Evolutionary conservation across 345 rosid genomes (phyloP), one percentile per base, ranked within the genome.

Genomic region (Eutrema japonicum): DNA sequence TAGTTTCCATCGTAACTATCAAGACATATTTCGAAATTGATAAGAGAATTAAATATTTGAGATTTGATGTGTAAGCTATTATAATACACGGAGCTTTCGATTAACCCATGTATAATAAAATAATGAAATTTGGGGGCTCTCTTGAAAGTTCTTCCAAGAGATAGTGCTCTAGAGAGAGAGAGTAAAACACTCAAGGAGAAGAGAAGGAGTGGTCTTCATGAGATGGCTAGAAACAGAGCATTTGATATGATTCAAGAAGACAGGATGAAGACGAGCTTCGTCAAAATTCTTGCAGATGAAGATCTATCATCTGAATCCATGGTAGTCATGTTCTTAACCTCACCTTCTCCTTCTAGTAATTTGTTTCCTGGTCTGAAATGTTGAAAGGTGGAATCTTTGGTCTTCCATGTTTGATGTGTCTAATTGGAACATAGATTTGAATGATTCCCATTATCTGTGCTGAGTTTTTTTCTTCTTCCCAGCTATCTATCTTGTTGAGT

Each of bases 141-240:
- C 56, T 52, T 54, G 38, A 52, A 2, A 7, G 57, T 52, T 29
- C 2, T 54, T 8, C 0, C 16, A 2, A 54, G 22, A 54, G 12
- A 51, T 10, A 27, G 37, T 29, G 16, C 4, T 6, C 35, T 10
- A 35, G 62, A 57, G 29, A 57, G 30, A 18, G 4, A 51, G 14
- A 53, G 16, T 53, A 35, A 52, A 27, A 54, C 11, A 53, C 16
- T 53, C 22, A 13, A 53, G 18, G 37, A 53, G 58, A 16, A 53
- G 58, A 53, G 33, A 38, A 54, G 14, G 38, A 53, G 11, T 54
- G 33, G 26, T 33, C 60, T 55, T 55, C 41, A 14, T 33, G 12
- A 32, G 60, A 55, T 55, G 60, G 60, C 60, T 55, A 8, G 41
- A n/a, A 55, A 55, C 60, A 55, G 26, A 55, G 60, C 60, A 55